A percentile compares a stretch with the other conserved stretches of the same genome.
These are phyloP conservation scores for Oryza coarctata DNA, from an alignment of 176 grass and related monocot genomes.

Conservation along the genomic window DNA sequence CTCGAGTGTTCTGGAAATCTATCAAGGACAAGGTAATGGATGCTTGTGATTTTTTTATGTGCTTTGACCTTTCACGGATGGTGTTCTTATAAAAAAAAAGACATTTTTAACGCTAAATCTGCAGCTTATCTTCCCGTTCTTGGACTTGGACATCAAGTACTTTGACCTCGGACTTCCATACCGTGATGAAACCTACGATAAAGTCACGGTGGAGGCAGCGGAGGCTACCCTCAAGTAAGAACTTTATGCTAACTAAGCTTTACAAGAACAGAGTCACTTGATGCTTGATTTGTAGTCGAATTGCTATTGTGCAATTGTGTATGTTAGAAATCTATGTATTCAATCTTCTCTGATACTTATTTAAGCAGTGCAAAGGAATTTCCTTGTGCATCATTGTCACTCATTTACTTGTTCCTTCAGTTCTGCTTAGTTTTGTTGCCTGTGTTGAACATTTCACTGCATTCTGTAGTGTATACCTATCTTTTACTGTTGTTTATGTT, in stretches of 20 bases:
- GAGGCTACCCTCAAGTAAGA: constrained; percentile 79
- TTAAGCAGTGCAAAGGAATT: not conserved
- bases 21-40: not conserved
- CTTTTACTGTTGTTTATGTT: not conserved
- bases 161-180: constrained; percentile 48
- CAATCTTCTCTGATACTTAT: not conserved
- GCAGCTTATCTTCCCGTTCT: constrained; percentile 36
- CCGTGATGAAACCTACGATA: constrained; percentile 71
- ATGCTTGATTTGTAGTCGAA: not conserved
- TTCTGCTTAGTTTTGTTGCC: not conserved
- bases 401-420: not conserved
- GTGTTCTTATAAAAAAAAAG: not conserved
- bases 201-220: constrained; percentile 73
- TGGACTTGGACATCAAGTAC: constrained; percentile 63
- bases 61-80: no score
- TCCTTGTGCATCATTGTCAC: not conserved
- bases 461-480: not conserved
- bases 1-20: not conserved
- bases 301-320: not conserved
- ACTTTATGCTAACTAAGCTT: not conserved
- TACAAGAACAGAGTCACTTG: not conserved
- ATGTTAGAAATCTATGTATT: not conserved
- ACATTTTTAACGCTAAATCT: not conserved
- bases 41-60: not conserved
- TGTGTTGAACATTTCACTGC: not conserved